These are phyloP conservation scores for Chlorella sorokiniana DNA, from an alignment of 139 green algal genomes.

Conservation along the genomic window DNA sequence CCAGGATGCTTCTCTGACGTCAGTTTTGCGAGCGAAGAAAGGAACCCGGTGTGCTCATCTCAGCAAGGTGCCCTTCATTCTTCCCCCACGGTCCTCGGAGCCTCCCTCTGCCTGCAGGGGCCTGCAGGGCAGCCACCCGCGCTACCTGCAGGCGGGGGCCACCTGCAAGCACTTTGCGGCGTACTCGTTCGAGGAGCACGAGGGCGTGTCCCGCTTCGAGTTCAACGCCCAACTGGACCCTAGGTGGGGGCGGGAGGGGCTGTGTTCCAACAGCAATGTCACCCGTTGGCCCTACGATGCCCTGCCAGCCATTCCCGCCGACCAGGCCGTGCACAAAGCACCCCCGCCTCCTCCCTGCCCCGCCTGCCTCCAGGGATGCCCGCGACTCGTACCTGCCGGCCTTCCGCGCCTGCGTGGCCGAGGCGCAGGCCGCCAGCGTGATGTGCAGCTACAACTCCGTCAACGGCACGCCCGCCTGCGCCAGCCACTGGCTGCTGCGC, in stretches of 20 bases:
- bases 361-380: slow-evolving; percentile 47
- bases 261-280: background rate
- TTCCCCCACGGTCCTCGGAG: background rate
- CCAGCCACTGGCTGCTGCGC: slow-evolving; percentile 38
- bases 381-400: slow-evolving; percentile 50
- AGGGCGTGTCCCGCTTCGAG: slow-evolving; percentile 35
- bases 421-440: slow-evolving; percentile 28
- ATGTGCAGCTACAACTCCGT: slow-evolving; percentile 63
- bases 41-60: background rate
- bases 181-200: slow-evolving; percentile 48
- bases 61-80: too few species aligned
- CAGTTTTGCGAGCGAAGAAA: background rate
- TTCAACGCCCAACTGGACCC: slow-evolving; percentile 40
- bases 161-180: slow-evolving; percentile 64
- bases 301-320: too few species aligned
- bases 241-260: slow-evolving; percentile 22
- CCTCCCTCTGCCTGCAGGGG: background rate
- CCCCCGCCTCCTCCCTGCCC: too few species aligned
- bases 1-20: background rate
- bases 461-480: slow-evolving; percentile 52
- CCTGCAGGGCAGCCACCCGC: slow-evolving; percentile 21
- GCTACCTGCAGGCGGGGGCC: slow-evolving; percentile 46
- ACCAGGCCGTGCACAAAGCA: too few species aligned
- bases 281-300: background rate
- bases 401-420: slow-evolving; percentile 42